Conservation (phyloP, 225 moss, liverwort and hornwort species). For the Pleurozium schreberi region DNA sequence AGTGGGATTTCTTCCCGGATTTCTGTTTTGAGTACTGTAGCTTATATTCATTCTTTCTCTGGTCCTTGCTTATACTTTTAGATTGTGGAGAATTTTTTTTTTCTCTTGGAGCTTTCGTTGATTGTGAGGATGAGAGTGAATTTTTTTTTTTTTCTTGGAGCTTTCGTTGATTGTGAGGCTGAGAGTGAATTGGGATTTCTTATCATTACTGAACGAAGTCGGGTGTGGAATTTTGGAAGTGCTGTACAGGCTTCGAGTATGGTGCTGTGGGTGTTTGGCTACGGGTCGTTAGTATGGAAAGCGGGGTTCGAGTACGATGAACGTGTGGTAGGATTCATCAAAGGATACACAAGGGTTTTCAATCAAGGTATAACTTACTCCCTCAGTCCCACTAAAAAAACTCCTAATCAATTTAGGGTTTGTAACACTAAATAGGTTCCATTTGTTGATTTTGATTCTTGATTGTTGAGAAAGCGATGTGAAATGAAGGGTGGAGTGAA, state of each 20-base stretch:
- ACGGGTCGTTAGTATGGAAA: conserved; percentile 74
- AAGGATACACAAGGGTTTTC: conserved; percentile 55
- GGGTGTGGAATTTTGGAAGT: background rate
- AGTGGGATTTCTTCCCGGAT: background rate
- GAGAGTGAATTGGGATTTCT: background rate
- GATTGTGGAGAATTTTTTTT: background rate
- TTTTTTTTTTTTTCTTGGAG: background rate
- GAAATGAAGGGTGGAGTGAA: too few species aligned
- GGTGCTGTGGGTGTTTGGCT: conserved; percentile 56
- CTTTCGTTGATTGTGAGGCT: background rate
- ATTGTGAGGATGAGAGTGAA: background rate
- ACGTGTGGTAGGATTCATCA: conserved; percentile 54
- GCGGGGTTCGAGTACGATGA: conserved; percentile 62
- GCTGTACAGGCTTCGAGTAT: conserved; percentile 10
- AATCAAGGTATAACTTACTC: conserved; percentile 36
- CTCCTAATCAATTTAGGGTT: too few species aligned
- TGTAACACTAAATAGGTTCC: too few species aligned
- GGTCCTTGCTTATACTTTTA: background rate
- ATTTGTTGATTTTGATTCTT: too few species aligned
- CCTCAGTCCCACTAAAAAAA: too few species aligned
- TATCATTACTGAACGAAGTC: background rate
- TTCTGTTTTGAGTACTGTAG: background rate
- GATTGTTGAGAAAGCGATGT: too few species aligned
- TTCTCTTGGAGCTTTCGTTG: background rate
- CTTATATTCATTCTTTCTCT: background rate